phyloP scores from a whole-genome alignment of 148 eudicot genomes.

The Chenopodium suecicum region DNA sequence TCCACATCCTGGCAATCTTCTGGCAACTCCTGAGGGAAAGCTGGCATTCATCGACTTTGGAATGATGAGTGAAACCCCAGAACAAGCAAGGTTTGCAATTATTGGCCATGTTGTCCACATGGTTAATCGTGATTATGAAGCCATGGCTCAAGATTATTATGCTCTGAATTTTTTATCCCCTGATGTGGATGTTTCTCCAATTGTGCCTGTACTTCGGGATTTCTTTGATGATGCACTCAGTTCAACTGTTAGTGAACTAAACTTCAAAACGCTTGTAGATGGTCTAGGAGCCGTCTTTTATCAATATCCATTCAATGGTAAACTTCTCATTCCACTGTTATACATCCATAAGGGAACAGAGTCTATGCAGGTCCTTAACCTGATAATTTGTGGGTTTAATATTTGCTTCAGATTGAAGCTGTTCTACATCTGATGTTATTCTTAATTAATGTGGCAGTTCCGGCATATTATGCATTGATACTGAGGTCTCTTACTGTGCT shows the following conservation, averaged over 20 bases:
- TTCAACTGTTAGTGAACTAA: conserved; percentile 95
- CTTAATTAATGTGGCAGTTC: conserved; percentile 61
- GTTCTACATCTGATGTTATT: conserved; percentile 19
- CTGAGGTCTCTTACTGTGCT: conserved; percentile 93
- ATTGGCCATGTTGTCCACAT: conserved; percentile 99
- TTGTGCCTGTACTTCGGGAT: conserved; percentile 79
- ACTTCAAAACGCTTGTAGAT: conserved; percentile 94
- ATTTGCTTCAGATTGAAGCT: not conserved
- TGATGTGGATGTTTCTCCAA: conserved; percentile 93
- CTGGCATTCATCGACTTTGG: conserved; percentile 99
- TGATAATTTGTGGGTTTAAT: not conserved
- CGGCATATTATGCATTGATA: conserved; percentile 94
- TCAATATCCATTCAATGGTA: conserved; percentile 92
- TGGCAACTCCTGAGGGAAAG: conserved; percentile 99
- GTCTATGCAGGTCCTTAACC: not conserved
- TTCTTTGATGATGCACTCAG: conserved; percentile 96
- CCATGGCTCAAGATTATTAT: conserved; percentile 98
- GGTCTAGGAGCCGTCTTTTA: conserved; percentile 94
- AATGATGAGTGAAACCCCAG: conserved; percentile 99
- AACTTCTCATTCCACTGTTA: conserved; percentile 25
- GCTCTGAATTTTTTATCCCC: conserved; percentile 85
- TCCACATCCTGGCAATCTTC: conserved; percentile 98
- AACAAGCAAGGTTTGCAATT: conserved; percentile 92
- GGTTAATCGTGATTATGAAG: conserved; percentile 99
- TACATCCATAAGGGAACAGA: not conserved